Evolutionary conservation across 2,329 filamentous ascomycete species (phyloP), one percentile per base, ranked within the genome.

Genomic region (Chaetomium sp.): DNA sequence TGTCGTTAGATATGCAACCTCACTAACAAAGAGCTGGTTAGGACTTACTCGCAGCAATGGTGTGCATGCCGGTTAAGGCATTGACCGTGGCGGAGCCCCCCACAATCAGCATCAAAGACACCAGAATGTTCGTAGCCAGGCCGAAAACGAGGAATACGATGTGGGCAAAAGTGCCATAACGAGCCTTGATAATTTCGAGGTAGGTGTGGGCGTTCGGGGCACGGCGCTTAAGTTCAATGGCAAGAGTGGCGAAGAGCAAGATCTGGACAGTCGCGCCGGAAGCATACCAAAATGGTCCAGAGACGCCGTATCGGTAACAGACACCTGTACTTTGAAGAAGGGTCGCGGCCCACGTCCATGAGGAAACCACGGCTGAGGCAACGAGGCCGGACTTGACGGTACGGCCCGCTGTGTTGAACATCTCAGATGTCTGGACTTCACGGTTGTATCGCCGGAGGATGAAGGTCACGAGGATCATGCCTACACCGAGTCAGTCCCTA

Each of bases 311-410:
- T 59, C 82, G 77, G 70, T 95, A 95, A 59, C 88, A 89, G 14
- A 95, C 87, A n/a, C 85, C 82, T 0, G 88, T 86, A 1, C 83
- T 88, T 67, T 94, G 89, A 2, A 94, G 77, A 1, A 92, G 76
- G 0, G 89, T 94, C 27, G 89, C 90, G 0, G 89, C 90, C 90
- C 90, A 95, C 0, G 91, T 95, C 91, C 91, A 96, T 5, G 87
- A 91, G 12, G 87, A 91, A 3, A 95, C 89, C n/a, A 96, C 91
- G 12, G 90, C 91, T 5, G 89, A 88, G 9, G 89, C 88, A 0
- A 95, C 89, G 11, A 96, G 78, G 44, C 91, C 91, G 7, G 89
- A 91, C 68, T 95, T 96, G 62, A 96, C 89, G 1, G 88, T 91
- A 59, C 91, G 79, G 14, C 90, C 90, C 49, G 91, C 91, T 0